These are phyloP conservation scores for Aspergillus sclerotiicarbonarius DNA, from an alignment of 495 filamentous ascomycete species.

Conservation along the genomic window DNA sequence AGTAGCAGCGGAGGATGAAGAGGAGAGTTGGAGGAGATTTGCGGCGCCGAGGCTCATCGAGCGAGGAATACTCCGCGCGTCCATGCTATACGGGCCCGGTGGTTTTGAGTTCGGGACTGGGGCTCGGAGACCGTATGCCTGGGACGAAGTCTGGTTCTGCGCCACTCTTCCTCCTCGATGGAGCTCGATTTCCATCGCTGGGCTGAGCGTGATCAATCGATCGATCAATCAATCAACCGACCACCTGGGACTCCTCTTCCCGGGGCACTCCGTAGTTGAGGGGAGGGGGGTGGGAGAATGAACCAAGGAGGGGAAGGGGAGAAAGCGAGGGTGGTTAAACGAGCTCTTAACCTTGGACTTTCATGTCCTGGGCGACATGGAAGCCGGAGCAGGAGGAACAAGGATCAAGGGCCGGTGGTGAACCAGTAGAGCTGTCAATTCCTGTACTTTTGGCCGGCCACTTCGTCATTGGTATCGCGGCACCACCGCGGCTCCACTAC, in stretches of 20 bases:
- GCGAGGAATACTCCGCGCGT: background rate
- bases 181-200: background rate
- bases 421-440: slow-evolving; percentile 19
- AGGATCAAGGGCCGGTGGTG: background rate
- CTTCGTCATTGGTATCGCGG: background rate
- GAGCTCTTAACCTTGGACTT: background rate
- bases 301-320: slow-evolving; percentile 5
- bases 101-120: background rate
- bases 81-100: background rate
- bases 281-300: background rate
- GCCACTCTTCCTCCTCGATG: background rate
- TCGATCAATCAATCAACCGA: no score
- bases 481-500: background rate
- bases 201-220: background rate
- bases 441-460: slow-evolving; percentile 6
- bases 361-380: slow-evolving; percentile 1
- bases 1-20: background rate
- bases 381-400: background rate
- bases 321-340: background rate
- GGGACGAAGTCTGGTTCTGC: background rate
- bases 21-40: background rate
- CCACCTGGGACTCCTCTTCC: background rate
- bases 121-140: background rate
- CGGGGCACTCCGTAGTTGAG: background rate
- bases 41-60: background rate